These are phyloP conservation scores for Torulaspora maleeae DNA, from an alignment of 805 yeast species.

Conservation along the genomic window DNA sequence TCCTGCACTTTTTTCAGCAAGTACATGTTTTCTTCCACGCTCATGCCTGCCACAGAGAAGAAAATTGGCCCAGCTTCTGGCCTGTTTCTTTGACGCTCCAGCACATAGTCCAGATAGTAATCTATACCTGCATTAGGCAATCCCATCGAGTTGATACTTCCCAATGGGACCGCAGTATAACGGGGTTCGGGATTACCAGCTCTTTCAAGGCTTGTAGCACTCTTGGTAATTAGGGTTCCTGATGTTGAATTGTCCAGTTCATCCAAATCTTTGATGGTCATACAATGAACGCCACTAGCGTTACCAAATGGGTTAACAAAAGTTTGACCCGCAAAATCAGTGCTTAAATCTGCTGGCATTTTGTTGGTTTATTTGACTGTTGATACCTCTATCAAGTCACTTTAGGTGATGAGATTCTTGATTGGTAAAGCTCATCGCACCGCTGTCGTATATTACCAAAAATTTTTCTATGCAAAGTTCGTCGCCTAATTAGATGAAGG, in stretches of 20 bases:
- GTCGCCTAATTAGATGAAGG: no score
- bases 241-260: slow-evolving; percentile 26
- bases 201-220: slow-evolving; percentile 27
- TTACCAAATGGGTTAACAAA: slow-evolving; percentile 33
- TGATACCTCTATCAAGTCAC: background rate
- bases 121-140: slow-evolving; percentile 32
- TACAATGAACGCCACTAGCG: slow-evolving; percentile 35
- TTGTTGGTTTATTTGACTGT: background rate
- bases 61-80: slow-evolving; percentile 21
- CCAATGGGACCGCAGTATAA: slow-evolving; percentile 30
- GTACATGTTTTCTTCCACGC: slow-evolving; percentile 27
- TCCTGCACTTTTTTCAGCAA: slow-evolving; percentile 26
- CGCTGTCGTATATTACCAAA: background rate
- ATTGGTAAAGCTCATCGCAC: background rate
- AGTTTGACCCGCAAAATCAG: slow-evolving; percentile 18
- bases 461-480: no score
- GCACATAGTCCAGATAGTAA: slow-evolving; percentile 28
- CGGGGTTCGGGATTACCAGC: slow-evolving; percentile 34
- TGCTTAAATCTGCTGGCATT: slow-evolving; percentile 20
- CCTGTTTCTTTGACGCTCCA: slow-evolving; percentile 18
- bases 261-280: slow-evolving; percentile 27
- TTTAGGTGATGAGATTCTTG: background rate
- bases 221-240: slow-evolving; percentile 32
- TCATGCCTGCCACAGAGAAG: slow-evolving; percentile 34
- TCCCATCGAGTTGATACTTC: slow-evolving; percentile 35